These are phyloP conservation scores for Diaporthe longicolla DNA, from an alignment of 2,329 filamentous ascomycete genomes.

Conservation along the genomic window DNA sequence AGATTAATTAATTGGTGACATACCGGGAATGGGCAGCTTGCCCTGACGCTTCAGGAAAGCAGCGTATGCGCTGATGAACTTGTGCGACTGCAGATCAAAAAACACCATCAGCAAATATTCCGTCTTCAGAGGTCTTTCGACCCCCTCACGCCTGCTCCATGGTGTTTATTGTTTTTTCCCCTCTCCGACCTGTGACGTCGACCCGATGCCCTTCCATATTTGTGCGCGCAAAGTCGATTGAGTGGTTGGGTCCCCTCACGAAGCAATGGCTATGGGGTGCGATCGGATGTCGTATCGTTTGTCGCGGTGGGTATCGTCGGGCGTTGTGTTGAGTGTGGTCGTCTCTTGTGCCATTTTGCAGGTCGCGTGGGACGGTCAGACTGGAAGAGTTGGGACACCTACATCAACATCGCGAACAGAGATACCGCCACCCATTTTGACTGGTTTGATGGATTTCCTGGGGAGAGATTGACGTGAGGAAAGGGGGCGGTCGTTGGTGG, in stretches of 20 bases:
- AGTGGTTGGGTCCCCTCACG: constrained; percentile 19
- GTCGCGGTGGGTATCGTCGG: constrained; percentile 10
- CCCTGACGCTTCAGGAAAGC: constrained; percentile 95
- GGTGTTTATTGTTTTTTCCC: constrained; percentile 14
- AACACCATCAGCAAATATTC: constrained; percentile 73
- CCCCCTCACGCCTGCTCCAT: constrained; percentile 79
- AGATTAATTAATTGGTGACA: constrained; percentile 54
- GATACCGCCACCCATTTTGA: constrained; percentile 83
- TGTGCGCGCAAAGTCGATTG: constrained; percentile 37
- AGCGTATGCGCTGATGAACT: constrained; percentile 89
- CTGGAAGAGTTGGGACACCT: constrained; percentile 61
- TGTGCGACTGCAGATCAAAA: constrained; percentile 76
- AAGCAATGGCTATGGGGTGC: constrained; percentile 34
- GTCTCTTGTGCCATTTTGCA: constrained; percentile 28
- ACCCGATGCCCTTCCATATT: constrained; percentile 44
- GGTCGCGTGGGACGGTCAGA: constrained; percentile 47
- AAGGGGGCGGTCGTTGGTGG: constrained; percentile 58
- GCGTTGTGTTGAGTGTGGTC: constrained; percentile 1
- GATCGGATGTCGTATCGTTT: constrained; percentile 30
- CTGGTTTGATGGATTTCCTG: constrained; percentile 46
- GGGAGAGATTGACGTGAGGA: constrained; percentile 45
- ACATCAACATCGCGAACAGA: constrained; percentile 89
- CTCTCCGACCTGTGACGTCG: constrained; percentile 48
- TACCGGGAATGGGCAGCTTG: constrained; percentile 92
- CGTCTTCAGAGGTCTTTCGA: constrained; percentile 81